Conservation (phyloP, 805 yeast genomes). For the Saccharomycopsis selenospora region DNA sequence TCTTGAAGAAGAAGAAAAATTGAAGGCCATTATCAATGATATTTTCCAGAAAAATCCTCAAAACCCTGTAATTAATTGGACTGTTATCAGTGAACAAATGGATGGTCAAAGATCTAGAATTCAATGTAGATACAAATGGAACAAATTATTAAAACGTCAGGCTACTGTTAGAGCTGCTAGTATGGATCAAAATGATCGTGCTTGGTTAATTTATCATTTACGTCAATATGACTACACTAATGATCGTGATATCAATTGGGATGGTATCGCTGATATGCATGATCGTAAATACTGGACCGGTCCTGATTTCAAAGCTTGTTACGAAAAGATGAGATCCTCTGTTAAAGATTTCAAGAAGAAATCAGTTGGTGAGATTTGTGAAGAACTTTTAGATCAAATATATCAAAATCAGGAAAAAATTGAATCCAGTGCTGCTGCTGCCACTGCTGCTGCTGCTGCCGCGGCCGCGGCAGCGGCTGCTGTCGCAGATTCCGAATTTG, state of each 20-base stretch:
- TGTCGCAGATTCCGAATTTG: conserved; percentile 7
- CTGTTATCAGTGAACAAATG: conserved; percentile 82
- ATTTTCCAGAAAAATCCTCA: conserved; percentile 36
- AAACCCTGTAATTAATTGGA: conserved; percentile 71
- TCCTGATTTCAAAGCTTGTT: conserved; percentile 52
- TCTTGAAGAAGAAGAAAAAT: conserved; percentile 55
- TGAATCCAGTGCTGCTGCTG: not conserved
- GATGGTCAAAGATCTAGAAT: conserved; percentile 83
- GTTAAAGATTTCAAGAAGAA: conserved; percentile 43
- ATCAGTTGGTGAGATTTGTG: conserved; percentile 29
- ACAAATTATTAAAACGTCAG: conserved; percentile 63
- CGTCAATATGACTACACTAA: conserved; percentile 35
- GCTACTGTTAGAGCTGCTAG: conserved; percentile 37
- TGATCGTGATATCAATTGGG: conserved; percentile 47
- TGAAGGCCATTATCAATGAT: conserved; percentile 48
- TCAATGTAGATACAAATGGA: conserved; percentile 95
- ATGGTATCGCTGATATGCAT: conserved; percentile 41
- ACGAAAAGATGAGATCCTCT: conserved; percentile 49
- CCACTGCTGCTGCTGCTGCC: conserved; percentile 5
- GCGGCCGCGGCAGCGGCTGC: conserved; percentile 10
- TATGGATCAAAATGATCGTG: conserved; percentile 40
- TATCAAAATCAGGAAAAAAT: conserved; percentile 3
- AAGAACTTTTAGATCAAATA: conserved; percentile 22
- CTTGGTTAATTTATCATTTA: conserved; percentile 42
- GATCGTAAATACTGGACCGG: conserved; percentile 47